Evolutionary conservation across 2,329 filamentous ascomycete species (phyloP).

Genomic region (Fusarium duplospermum): DNA sequence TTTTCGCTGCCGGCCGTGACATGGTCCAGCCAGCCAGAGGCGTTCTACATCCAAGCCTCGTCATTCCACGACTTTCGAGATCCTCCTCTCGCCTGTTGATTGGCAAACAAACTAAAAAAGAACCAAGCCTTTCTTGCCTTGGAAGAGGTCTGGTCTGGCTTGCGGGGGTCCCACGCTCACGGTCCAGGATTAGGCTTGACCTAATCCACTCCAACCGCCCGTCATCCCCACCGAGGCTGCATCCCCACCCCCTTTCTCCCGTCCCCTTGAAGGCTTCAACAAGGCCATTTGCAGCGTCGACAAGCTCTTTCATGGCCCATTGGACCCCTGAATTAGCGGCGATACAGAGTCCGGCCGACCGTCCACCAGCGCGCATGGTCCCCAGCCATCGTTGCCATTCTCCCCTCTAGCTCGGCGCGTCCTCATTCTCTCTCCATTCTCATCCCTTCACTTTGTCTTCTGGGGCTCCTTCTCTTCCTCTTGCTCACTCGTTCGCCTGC

Average conservation of each 20-base stretch:
- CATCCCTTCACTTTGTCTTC: constrained; percentile 31
- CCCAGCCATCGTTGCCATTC: constrained; percentile 35
- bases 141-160: constrained; percentile 10
- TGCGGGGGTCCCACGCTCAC: constrained; percentile 29
- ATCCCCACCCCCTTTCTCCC: constrained; percentile 5
- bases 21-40: background rate
- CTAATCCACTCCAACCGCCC: constrained; percentile 13
- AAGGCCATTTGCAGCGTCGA: background rate
- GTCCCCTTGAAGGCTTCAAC: background rate
- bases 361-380: constrained; percentile 32
- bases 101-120: constrained; percentile 9
- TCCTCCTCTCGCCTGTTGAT: background rate
- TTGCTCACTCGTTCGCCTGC: constrained; percentile 3
- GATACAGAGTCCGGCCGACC: constrained; percentile 9
- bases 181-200: constrained; percentile 19
- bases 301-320: constrained; percentile 8
- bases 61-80: constrained; percentile 18
- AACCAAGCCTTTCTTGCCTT: background rate
- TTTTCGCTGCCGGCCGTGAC: constrained; percentile 6
- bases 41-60: constrained; percentile 12
- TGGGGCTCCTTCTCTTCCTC: constrained; percentile 26
- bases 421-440: constrained; percentile 15
- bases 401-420: constrained; percentile 20
- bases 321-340: constrained; percentile 31
- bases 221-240: constrained; percentile 18